Evolutionary conservation across 176 grass and related monocot genomes (phyloP).

Genomic region (Triticum timopheevii): DNA sequence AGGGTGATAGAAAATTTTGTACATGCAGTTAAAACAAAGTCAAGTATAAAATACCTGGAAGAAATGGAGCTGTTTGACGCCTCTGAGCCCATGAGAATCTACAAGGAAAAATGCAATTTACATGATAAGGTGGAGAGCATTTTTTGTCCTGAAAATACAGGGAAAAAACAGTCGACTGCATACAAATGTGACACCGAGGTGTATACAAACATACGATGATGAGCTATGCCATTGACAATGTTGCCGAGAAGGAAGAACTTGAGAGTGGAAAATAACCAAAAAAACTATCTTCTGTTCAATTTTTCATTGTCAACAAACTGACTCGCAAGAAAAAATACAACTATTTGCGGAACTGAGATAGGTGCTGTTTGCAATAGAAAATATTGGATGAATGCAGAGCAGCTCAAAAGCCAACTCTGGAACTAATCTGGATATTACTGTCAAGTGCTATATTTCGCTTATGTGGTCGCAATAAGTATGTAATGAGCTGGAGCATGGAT

Average conservation of each 20-base stretch:
- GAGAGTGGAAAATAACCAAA: not conserved
- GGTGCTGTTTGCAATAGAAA: not conserved
- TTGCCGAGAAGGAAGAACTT: not conserved
- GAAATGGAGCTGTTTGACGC: constrained; percentile 49
- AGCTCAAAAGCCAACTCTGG: not conserved
- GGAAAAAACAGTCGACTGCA: not conserved
- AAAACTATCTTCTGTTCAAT: not conserved
- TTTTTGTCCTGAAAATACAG: constrained; percentile 10
- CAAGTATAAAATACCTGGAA: constrained; percentile 42
- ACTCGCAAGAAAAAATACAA: not conserved
- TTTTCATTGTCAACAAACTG: not conserved
- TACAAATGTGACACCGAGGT: not conserved
- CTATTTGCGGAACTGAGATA: not conserved
- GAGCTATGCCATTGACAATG: not conserved
- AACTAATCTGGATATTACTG: not conserved
- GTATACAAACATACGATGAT: not conserved
- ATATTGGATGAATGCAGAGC: not conserved
- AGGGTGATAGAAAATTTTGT: not conserved
- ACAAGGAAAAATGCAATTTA: constrained; percentile 7
- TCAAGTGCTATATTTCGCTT: not conserved
- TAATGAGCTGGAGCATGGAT: constrained; percentile 13
- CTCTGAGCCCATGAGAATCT: constrained; percentile 75
- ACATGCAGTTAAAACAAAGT: not conserved
- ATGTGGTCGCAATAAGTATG: not conserved
- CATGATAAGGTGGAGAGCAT: not conserved